These are phyloP conservation scores for Didymella arachidicola DNA, from an alignment of 2,329 filamentous ascomycete species.

Conservation along the genomic window DNA sequence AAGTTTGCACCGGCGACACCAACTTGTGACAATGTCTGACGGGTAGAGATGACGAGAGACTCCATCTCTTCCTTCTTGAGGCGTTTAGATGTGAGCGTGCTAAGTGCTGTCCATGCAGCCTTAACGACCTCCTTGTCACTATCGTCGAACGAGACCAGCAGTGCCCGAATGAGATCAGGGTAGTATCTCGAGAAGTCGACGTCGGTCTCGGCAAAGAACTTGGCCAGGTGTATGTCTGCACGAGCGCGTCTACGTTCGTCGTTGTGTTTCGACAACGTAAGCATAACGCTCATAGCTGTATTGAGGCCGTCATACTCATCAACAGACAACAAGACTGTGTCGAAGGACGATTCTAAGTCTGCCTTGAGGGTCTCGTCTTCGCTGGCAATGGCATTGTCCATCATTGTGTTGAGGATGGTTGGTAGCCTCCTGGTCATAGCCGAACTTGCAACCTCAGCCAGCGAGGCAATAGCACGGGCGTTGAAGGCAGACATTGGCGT, in stretches of 20 bases:
- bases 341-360: slow-evolving; percentile 82
- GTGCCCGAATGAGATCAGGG: slow-evolving; percentile 88
- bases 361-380: slow-evolving; percentile 75
- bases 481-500: slow-evolving; percentile 95
- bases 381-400: slow-evolving; percentile 86
- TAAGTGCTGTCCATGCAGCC: slow-evolving; percentile 86
- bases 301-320: slow-evolving; percentile 97
- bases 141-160: slow-evolving; percentile 93
- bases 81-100: slow-evolving; percentile 79
- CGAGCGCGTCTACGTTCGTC: slow-evolving; percentile 84
- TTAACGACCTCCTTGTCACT: slow-evolving; percentile 84
- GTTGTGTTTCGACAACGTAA: slow-evolving; percentile 87
- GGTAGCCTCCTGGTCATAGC: slow-evolving; percentile 92
- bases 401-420: slow-evolving; percentile 88
- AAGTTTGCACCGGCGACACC: slow-evolving; percentile 86
- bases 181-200: slow-evolving; percentile 96
- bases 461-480: slow-evolving; percentile 87
- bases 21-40: slow-evolving; percentile 85
- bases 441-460: slow-evolving; percentile 88
- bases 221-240: slow-evolving; percentile 80
- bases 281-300: slow-evolving; percentile 91
- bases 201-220: slow-evolving; percentile 81
- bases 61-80: slow-evolving; percentile 99
- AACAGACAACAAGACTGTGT: slow-evolving; percentile 88
- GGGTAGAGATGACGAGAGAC: slow-evolving; percentile 82